Conservation (phyloP, 768 basidiomycete genomes). For the Ramaria sp. region DNA sequence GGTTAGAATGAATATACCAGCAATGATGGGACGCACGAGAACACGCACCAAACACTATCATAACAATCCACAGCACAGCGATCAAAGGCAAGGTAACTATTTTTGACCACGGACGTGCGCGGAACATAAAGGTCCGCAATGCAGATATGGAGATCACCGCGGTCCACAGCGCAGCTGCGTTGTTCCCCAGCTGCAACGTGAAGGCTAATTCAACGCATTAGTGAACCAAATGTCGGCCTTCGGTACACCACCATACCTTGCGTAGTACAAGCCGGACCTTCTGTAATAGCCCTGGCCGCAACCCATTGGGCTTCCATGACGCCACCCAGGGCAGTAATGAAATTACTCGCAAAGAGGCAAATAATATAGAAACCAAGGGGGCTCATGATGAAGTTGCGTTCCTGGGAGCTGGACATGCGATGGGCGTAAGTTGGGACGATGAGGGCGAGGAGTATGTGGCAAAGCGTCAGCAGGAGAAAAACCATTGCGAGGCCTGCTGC, state of each 20-base stretch:
- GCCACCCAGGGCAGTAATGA: conserved; percentile 41
- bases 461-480: conserved; percentile 36
- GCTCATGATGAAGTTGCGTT: conserved; percentile 58
- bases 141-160: conserved; percentile 55
- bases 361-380: conserved; percentile 62
- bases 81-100: conserved; percentile 35
- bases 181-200: conserved; percentile 52
- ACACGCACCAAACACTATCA: conserved; percentile 39
- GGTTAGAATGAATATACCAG: too few species aligned
- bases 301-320: conserved; percentile 46
- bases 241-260: conserved; percentile 39
- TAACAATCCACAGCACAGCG: conserved; percentile 42
- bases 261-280: conserved; percentile 42
- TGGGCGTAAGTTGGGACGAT: conserved; percentile 9
- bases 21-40: background rate
- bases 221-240: background rate
- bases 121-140: conserved; percentile 54
- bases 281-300: conserved; percentile 29
- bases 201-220: conserved; percentile 28
- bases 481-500: conserved; percentile 43
- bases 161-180: conserved; percentile 54
- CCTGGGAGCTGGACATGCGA: conserved; percentile 23
- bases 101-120: conserved; percentile 34
- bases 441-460: conserved; percentile 17
- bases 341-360: conserved; percentile 50